Evolutionary conservation across 345 rosid species (phyloP), one percentile per base, ranked within the genome.

Genomic region (Mercurialis annua): DNA sequence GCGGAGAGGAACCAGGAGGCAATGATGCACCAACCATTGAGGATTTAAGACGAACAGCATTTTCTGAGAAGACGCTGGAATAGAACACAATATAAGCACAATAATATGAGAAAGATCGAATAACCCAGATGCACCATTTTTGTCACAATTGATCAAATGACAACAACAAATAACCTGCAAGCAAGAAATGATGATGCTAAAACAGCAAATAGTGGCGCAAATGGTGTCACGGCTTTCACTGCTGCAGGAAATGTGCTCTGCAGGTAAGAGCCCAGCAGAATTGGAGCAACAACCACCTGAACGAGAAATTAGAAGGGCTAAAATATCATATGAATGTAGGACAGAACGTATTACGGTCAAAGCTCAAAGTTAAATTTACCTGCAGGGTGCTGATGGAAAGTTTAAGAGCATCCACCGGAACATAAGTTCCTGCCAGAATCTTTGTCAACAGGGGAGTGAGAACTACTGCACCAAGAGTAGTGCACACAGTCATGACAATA

Each of bases 351-450:
- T n/a, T n/a, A n/a, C n/a, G n/a, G 1, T 29, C 29, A 50, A n/a
- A 38, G 48, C 29, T 53, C 27, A 36, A 33, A 3, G 14, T 51
- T 36, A 20, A 66, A 34, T 12, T 56, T 66, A 84, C 88, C 84
- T 85, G 87, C 62, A 87, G 66, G 67, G 93, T 85, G 82, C 90
- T 87, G 67, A 87, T 42, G 20, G 87, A 87, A 62, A 87, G 87
- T 58, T 73, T 74, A 72, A 84, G 38, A 49, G 86, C 86, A 68
- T 87, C 90, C 18, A 85, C 81, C 38, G 83, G 82, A 82, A 87
- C 93, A 71, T 68, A 82, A 66, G 93, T 76, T 78, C 90, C 90
- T 0, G 83, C 90, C 40, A 87, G 81, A 65, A 79, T 49, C 74
- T 71, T 79, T 34, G 83, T 87, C 74, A 87, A 67, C 51, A 82